These are phyloP conservation scores for Ophidiomyces ophidiicola DNA, from an alignment of 2,329 filamentous ascomycete genomes.

Conservation along the genomic window DNA sequence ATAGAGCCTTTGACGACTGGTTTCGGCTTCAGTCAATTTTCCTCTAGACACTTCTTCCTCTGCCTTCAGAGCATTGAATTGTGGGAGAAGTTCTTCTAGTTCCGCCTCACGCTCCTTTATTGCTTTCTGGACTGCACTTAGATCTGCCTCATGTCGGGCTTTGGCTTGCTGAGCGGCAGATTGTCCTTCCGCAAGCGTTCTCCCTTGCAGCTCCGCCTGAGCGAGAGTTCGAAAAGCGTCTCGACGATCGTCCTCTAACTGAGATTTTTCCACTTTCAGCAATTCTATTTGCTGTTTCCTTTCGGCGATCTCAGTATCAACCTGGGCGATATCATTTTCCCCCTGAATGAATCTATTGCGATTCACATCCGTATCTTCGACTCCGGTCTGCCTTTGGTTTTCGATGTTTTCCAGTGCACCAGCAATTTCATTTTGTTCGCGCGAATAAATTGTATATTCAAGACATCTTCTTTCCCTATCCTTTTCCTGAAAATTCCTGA, in stretches of 20 bases:
- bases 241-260: slow-evolving; percentile 80
- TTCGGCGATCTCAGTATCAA: slow-evolving; percentile 68
- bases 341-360: slow-evolving; percentile 63
- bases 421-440: slow-evolving; percentile 70
- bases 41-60: slow-evolving; percentile 60
- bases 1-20: slow-evolving; percentile 64
- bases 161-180: slow-evolving; percentile 62
- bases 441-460: slow-evolving; percentile 87
- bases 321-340: slow-evolving; percentile 63
- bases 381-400: slow-evolving; percentile 63
- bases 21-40: slow-evolving; percentile 64
- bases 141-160: slow-evolving; percentile 56
- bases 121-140: slow-evolving; percentile 58
- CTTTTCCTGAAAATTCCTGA: slow-evolving; percentile 87
- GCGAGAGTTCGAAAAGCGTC: slow-evolving; percentile 69
- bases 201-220: slow-evolving; percentile 74
- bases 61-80: slow-evolving; percentile 60
- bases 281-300: slow-evolving; percentile 74
- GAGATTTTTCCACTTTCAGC: slow-evolving; percentile 67
- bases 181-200: slow-evolving; percentile 71
- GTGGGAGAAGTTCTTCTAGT: slow-evolving; percentile 60
- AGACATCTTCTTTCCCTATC: slow-evolving; percentile 83
- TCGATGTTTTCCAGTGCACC: slow-evolving; percentile 73
- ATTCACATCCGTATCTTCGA: slow-evolving; percentile 73
- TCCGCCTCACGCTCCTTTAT: slow-evolving; percentile 68